phyloP scores from a whole-genome alignment of 176 grass and related monocot genomes.

The Zea mays region DNA sequence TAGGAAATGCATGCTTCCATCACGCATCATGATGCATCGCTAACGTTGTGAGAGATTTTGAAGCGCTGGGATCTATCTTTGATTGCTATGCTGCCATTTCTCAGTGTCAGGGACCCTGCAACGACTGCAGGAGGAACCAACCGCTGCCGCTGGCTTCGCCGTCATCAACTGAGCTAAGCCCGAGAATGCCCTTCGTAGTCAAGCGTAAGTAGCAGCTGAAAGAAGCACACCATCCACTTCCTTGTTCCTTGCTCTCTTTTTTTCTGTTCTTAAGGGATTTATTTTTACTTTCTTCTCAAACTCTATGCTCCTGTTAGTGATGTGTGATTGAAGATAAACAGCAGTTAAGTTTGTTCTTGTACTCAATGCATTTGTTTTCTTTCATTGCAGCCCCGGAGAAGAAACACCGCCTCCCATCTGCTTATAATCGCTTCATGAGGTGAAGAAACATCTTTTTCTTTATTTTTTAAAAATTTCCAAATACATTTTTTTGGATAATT shows the following conservation, averaged over 20 bases:
- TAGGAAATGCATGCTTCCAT: conserved; percentile 28
- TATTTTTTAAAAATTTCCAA: neutral
- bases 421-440: conserved; percentile 97
- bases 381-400: conserved; percentile 77
- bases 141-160: conserved; percentile 50
- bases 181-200: conserved; percentile 71
- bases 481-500: neutral
- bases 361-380: conserved; percentile 28
- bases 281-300: neutral
- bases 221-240: conserved; percentile 7
- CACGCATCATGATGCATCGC: neutral
- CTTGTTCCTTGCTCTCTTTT: neutral
- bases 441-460: conserved; percentile 6
- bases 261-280: neutral
- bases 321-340: neutral
- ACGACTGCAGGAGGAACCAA: conserved; percentile 74
- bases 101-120: conserved; percentile 64
- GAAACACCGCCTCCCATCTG: conserved; percentile 86
- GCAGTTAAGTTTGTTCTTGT: neutral
- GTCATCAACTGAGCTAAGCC: conserved; percentile 48
- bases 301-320: conserved; percentile 1
- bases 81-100: conserved; percentile 38
- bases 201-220: conserved; percentile 64
- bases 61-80: conserved; percentile 20
- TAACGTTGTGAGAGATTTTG: conserved; percentile 15